Evolutionary conservation across 352 stramenopile species (phyloP).

Genomic region (Phytopythium aichiense): DNA sequence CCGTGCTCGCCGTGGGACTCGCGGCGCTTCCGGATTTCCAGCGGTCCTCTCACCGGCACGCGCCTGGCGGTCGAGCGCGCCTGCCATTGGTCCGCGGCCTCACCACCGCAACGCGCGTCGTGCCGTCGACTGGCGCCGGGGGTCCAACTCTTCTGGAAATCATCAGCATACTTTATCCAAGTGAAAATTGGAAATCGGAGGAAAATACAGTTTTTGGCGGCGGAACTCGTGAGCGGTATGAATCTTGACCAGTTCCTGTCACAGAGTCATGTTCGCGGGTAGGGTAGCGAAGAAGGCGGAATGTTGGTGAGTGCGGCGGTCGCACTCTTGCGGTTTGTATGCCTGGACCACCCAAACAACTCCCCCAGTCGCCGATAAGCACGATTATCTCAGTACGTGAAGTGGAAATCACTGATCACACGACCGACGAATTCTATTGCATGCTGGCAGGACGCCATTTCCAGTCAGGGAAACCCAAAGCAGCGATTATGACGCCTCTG

Average conservation of each 20-base stretch:
- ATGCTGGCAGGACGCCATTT: no score
- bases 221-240: no score
- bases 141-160: no score
- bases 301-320: not conserved
- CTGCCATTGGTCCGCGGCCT: not conserved
- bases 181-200: not conserved
- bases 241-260: not conserved
- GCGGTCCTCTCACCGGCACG: not conserved
- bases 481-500: no score
- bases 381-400: no score
- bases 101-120: constrained; percentile 2
- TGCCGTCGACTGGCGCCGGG: not conserved
- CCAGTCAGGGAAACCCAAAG: no score
- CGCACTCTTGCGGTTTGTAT: not conserved
- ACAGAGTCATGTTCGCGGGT: not conserved
- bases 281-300: not conserved
- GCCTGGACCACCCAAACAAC: no score
- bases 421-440: no score
- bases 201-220: no score
- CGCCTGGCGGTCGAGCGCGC: not conserved
- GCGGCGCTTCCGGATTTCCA: not conserved
- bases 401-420: no score
- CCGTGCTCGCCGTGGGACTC: not conserved
- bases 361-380: no score
- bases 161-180: not conserved